Percentiles rank a stretch among this genome's conserved stretches.
phyloP scores from a whole-genome alignment of 2,329 filamentous ascomycete species.

The Elsinoe australis region DNA sequence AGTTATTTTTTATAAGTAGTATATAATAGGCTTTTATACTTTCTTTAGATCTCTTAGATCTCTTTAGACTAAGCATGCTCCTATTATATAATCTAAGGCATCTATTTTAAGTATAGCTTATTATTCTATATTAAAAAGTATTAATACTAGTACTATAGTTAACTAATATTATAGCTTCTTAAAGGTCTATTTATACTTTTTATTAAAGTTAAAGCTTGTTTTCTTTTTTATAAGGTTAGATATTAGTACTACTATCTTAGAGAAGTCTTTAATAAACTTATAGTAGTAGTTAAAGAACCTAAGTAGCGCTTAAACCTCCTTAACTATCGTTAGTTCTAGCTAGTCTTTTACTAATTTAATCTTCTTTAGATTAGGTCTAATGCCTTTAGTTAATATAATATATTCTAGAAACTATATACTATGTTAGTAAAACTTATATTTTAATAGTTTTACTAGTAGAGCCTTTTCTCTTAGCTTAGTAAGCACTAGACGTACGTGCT shows the following conservation, averaged over 20 bases:
- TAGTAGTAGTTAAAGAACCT: conserved; percentile 19
- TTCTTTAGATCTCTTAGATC: neutral
- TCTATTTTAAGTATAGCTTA: conserved; percentile 17
- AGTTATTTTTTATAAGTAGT: conserved; percentile 16
- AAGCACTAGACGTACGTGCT: conserved; percentile 4
- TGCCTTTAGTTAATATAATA: conserved; percentile 16
- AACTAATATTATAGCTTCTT: conserved; percentile 17
- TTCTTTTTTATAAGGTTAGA: conserved; percentile 5
- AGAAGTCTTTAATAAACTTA: neutral
- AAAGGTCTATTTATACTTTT: conserved; percentile 4
- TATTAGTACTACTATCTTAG: neutral
- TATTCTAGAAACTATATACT: conserved; percentile 18
- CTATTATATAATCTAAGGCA: conserved; percentile 15
- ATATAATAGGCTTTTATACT: conserved; percentile 15
- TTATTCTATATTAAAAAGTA: conserved; percentile 14
- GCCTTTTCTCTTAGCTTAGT: conserved; percentile 8
- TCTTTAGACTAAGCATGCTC: conserved; percentile 14
- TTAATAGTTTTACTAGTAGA: conserved; percentile 18
- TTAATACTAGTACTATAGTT: conserved; percentile 16
- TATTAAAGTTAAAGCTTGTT: neutral
- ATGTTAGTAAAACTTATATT: conserved; percentile 19
- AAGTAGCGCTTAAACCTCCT: conserved; percentile 18
- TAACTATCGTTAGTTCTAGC: neutral
- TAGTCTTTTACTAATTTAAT: conserved; percentile 8
- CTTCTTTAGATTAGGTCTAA: conserved; percentile 12